A percentile compares a stretch with the other conserved stretches of the same genome.
Conservation (phyloP, 2,329 filamentous ascomycete species). For the Cladosporium halotolerans region DNA sequence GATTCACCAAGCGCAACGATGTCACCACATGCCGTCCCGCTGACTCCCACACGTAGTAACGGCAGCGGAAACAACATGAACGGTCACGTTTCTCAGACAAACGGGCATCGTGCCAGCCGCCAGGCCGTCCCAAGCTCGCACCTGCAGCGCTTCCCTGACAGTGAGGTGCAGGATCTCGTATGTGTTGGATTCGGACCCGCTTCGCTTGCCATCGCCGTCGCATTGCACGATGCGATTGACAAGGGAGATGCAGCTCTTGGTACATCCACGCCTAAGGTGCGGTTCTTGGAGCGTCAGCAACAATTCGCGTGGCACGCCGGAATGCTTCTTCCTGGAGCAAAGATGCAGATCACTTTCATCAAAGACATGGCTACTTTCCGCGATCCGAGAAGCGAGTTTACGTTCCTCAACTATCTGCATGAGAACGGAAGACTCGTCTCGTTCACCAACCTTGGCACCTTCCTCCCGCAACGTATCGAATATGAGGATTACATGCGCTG, state of each 20-base stretch:
- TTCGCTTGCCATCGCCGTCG: slow-evolving; percentile 80
- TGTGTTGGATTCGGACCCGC: slow-evolving; percentile 92
- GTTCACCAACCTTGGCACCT: slow-evolving; percentile 86
- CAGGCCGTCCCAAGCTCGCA: slow-evolving; percentile 9
- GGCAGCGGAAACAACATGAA: slow-evolving; percentile 8
- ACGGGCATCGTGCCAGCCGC: slow-evolving; percentile 1
- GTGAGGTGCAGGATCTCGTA: slow-evolving; percentile 73
- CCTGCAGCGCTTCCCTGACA: slow-evolving; percentile 48
- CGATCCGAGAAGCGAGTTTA: slow-evolving; percentile 84
- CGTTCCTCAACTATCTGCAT: slow-evolving; percentile 92
- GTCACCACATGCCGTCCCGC: slow-evolving; percentile 16
- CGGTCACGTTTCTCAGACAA: background rate
- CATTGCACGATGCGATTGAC: slow-evolving; percentile 72
- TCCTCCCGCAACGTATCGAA: slow-evolving; percentile 76
- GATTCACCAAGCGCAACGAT: slow-evolving; percentile 10
- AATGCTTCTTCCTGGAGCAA: slow-evolving; percentile 87
- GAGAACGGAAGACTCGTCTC: slow-evolving; percentile 72
- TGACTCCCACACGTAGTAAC: slow-evolving; percentile 3
- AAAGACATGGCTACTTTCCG: slow-evolving; percentile 90
- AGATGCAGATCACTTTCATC: slow-evolving; percentile 97
- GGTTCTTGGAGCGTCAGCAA: slow-evolving; percentile 81
- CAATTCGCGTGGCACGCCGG: slow-evolving; percentile 89
- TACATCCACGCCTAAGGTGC: slow-evolving; percentile 57
- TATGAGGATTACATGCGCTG: slow-evolving; percentile 95
- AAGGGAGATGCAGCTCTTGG: slow-evolving; percentile 30